Base-by-base conservation (phyloP, 139 green algal genomes). In the Bryopsis sp. region DNA sequence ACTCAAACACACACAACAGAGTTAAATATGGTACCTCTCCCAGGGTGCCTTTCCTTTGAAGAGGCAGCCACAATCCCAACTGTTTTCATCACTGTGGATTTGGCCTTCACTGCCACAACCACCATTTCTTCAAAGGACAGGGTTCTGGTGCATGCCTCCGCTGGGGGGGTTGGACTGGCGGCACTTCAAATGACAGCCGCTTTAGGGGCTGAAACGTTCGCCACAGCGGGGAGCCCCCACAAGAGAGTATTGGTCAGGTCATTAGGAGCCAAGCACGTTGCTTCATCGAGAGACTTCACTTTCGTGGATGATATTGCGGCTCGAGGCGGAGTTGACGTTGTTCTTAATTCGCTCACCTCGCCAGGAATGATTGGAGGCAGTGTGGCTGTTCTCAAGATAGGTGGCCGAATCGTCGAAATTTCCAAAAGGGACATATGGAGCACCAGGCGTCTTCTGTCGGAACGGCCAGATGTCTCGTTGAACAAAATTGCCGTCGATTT, bases 351-450 rank as follows among this genome's bases (percentile, higher is more conserved):
- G 24, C 78, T 96, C 62, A 96, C 90, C 22, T 87, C 79, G n/a
- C 79, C 85, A 3, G 90, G 89, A 71, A 91, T 96, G 84, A 89
- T 96, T 47, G 79, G 79, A 22, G 87, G 75, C 24, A 88, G 78
- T 5, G 60, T 95, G 58, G 77, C 86, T n/a, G 36, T 66, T 2
- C 58, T 95, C 34, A 58, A 37, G 37, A 32, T 11, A 3, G 85
- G 84, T 46, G 90, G 83, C 0, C 36, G 70, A 0, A 77, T 93
- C 63, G 80, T 91, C 35, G 90, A 96, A 76, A 94, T 96, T 70
- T 85, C 79, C 71, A 96, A 96, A 83, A 77, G 90, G 35, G 90
- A 94, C 82, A 91, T 96, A 57, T 95, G 87, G 87, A 79, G 71
- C 39, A 63, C 7, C 29, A n/a, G 24, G 15, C 8, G 15, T 29